Percentiles rank a stretch among this genome's conserved stretches.
These are phyloP conservation scores for Telopea speciosissima DNA, from an alignment of 177 flowering plant genomes.

Conservation along the genomic window DNA sequence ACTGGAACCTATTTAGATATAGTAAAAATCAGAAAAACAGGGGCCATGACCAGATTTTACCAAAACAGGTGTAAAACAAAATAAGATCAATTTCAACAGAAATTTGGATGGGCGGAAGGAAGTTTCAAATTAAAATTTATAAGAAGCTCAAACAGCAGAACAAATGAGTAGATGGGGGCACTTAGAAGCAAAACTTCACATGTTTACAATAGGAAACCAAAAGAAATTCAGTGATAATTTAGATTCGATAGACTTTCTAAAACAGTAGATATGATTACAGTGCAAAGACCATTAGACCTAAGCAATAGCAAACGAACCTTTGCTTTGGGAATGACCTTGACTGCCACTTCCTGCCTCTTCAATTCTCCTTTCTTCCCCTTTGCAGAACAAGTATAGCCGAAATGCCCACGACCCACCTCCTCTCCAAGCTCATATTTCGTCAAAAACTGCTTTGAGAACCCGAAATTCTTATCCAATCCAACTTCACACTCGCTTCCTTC, in stretches of 20 bases:
- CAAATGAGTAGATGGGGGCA: background rate
- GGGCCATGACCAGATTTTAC: background rate
- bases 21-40: background rate
- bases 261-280: background rate
- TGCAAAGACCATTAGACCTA: background rate
- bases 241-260: background rate
- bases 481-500: constrained; percentile 59
- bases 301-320: constrained; percentile 43
- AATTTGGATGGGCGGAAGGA: too few species aligned
- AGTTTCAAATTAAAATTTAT: background rate
- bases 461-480: constrained; percentile 80
- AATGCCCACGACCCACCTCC: constrained; percentile 94
- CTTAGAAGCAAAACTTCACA: background rate
- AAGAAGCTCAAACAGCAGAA: background rate
- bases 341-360: constrained; percentile 84
- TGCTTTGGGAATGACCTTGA: constrained; percentile 83
- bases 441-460: constrained; percentile 67
- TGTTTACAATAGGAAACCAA: background rate
- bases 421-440: constrained; percentile 86
- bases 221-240: background rate
- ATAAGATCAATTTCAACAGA: background rate
- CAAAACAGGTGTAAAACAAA: background rate
- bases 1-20: background rate
- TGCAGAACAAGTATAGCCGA: constrained; percentile 81
- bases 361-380: constrained; percentile 81